Evolutionary conservation across 495 filamentous ascomycete species (phyloP), one percentile per base, ranked within the genome.

Genomic region (Astrocystis sublimbata): DNA sequence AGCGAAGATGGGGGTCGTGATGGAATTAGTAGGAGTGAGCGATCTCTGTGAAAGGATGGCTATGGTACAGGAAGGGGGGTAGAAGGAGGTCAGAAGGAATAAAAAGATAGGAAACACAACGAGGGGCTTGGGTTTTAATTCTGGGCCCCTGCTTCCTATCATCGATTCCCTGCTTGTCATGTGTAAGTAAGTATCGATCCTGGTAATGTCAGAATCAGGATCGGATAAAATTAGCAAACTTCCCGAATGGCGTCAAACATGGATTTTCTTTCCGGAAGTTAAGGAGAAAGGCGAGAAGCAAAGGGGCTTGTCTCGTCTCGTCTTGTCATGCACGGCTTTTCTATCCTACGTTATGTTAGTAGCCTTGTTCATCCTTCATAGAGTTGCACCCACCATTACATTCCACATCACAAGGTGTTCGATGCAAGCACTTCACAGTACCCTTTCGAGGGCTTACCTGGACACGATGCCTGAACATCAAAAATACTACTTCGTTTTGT

Each of bases 101-200:
- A 35, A 30, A 23, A n/a, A 42, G 28, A n/a, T n/a, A n/a, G n/a
- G n/a, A n/a, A 26, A 45, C 52, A 30, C 21, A n/a, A 19, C 21
- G 26, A 23, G 46, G 26, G 28, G 46, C 42, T 56, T 30, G 57
- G 50, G 26, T 54, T 55, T 53, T 38, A 2, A 4, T 30, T n/a
- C 17, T 43, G 50, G n/a, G n/a, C 51, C 12, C 17, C 41, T 41
- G 31, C 19, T 54, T n/a, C n/a, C n/a, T n/a, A n/a, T n/a, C n/a
- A n/a, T n/a, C n/a, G n/a, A 9, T 41, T 33, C 33, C 33, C 31
- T 28, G 49, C 40, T 53, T 17, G 12, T 68, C n/a, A n/a, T n/a
- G n/a, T n/a, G n/a, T n/a, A n/a, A n/a, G n/a, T n/a, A n/a, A n/a
- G 65, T 64, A 65, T 64, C 62, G 68, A 57, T 58, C 61, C 64